Base-by-base conservation (phyloP, 2,329 filamentous ascomycete genomes). In the Coniosporium tulheliwenetii region DNA sequence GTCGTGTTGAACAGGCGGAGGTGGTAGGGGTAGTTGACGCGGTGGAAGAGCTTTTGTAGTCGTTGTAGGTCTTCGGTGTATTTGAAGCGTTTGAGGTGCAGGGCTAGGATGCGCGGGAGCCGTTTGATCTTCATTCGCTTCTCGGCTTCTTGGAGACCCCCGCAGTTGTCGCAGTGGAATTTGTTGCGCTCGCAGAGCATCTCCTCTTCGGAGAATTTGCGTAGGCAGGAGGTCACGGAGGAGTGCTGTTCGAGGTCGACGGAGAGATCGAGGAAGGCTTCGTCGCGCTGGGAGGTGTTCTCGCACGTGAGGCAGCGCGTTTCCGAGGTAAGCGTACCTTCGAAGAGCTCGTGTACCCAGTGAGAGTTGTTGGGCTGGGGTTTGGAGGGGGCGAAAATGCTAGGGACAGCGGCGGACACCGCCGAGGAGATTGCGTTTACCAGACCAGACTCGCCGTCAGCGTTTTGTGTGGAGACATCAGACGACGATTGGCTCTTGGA, bases 71-170 rank as follows among this genome's bases (percentile, higher is more conserved):
- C 89, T 56, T 96, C 91, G 2, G 89, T 95, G 57, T 95, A 98
- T 64, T 96, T 96, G 69, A 98, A 98, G 42, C 91, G 77, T 64
- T 98, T 98, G 46, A 98, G 64, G 56, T 98, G 91, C 43, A 98
- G 66, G 4, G 91, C 87, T 47, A 98, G 64, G 44, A 98, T 85
- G 54, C 85, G 86, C 3, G 91, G 91, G 54, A 96, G 65, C 40
- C 84, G 77, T 66, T 98, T 96, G 51, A 98, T 89, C 68, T 96
- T 98, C 91, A 98, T 98, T 47, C 91, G 77, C 67, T 96, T 98
- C 61, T 98, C 91, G 0, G 91, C 91, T 63, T 98, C 91, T 61
- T 98, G 91, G 41, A 98, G 66, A 2, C 91, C 91, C 40, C 91
- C 91, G 51, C 91, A 98, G 52, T 87, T 87, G 58, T 98, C 91